These are phyloP conservation scores for Kwoniella bestiolae DNA, from an alignment of 768 basidiomycete species.

Conservation along the genomic window DNA sequence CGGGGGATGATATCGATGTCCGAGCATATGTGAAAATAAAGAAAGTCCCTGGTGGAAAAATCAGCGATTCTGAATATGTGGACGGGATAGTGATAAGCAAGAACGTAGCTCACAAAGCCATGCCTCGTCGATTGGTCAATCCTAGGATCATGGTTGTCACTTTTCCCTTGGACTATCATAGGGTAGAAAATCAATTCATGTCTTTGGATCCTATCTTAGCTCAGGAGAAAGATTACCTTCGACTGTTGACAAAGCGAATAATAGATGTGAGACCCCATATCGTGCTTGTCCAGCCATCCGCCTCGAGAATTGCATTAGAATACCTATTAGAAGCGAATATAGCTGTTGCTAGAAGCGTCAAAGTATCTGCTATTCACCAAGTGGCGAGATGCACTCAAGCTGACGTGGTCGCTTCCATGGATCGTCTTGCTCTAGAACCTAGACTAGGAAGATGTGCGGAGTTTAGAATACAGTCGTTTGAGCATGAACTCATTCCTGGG, in stretches of 20 bases:
- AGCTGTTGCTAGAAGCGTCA: constrained; percentile 86
- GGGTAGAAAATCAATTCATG: constrained; percentile 74
- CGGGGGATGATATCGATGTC: constrained; percentile 93
- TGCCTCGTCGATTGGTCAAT: constrained; percentile 79
- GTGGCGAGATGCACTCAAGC: constrained; percentile 93
- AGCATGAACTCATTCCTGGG: constrained; percentile 92
- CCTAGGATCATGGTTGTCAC: constrained; percentile 96
- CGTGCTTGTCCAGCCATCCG: constrained; percentile 87
- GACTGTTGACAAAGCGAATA: constrained; percentile 83
- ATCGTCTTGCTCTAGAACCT: constrained; percentile 86
- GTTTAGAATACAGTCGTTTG: constrained; percentile 89
- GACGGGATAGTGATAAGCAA: constrained; percentile 97
- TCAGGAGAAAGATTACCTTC: constrained; percentile 91
- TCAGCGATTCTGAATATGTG: constrained; percentile 93
- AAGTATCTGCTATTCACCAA: constrained; percentile 80
- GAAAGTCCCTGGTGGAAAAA: constrained; percentile 92
- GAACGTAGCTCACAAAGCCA: constrained; percentile 94
- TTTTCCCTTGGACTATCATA: constrained; percentile 87
- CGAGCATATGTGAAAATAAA: constrained; percentile 96
- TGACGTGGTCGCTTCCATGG: constrained; percentile 93
- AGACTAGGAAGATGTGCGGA: constrained; percentile 83
- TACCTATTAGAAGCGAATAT: constrained; percentile 82
- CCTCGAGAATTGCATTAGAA: constrained; percentile 87
- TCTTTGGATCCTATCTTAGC: constrained; percentile 86
- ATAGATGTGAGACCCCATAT: constrained; percentile 90